phyloP scores from a whole-genome alignment of 225 moss, liverwort and hornwort genomes.

The Marchantia paleacea region DNA sequence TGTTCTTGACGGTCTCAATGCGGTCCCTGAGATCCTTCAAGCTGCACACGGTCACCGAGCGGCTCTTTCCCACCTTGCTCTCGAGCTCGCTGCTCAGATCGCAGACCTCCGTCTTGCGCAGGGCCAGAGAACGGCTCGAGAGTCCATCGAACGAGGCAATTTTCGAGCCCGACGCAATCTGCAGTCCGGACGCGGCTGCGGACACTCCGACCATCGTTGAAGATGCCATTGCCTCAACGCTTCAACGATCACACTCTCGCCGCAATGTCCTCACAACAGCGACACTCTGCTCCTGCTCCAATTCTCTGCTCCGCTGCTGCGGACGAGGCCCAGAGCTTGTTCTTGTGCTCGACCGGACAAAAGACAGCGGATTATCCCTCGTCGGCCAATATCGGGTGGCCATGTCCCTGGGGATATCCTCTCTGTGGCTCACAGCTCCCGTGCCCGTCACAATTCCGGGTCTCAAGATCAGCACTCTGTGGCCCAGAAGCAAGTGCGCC shows the following conservation, averaged over 20 bases:
- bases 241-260: not conserved
- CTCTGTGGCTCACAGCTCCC: conserved; percentile 15
- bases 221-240: conserved; percentile 28
- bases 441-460: not conserved
- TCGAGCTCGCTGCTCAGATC: conserved; percentile 37
- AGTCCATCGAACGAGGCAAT: conserved; percentile 60
- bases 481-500: not conserved
- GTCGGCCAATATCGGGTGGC: conserved; percentile 2
- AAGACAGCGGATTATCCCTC: not conserved
- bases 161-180: conserved; percentile 9
- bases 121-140: conserved; percentile 51
- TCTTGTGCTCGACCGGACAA: not conserved
- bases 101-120: conserved; percentile 49
- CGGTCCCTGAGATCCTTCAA: conserved; percentile 74
- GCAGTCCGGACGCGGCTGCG: not conserved
- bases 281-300: not conserved
- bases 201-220: conserved; percentile 26
- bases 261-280: not conserved
- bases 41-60: conserved; percentile 42
- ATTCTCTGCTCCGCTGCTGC: not conserved
- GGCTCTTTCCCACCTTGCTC: conserved; percentile 45
- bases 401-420: conserved; percentile 18
- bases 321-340: not conserved
- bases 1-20: conserved; percentile 75
- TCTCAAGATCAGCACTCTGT: conserved; percentile 18